Base-by-base conservation (phyloP, 371 early-diverging fungal genomes). In the Mucor sp. region DNA sequence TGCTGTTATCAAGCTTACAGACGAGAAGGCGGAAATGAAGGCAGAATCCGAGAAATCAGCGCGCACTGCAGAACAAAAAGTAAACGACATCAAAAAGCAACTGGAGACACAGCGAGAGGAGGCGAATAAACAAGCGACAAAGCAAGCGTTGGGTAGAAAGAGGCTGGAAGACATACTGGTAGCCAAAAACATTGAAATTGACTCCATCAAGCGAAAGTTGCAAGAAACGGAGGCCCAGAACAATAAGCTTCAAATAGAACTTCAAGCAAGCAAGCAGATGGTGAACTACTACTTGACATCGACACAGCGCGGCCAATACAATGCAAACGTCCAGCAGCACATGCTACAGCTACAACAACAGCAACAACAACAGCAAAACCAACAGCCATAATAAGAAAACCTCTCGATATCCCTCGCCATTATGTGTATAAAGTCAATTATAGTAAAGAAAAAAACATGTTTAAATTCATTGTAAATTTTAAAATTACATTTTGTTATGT, bases 111-210 rank as follows among this genome's bases (percentile, higher is more conserved):
- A 57, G 4, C 21, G 21, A 57, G 27, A 43, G 25, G 65, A 65
- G 2, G 44, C 47, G 6, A 48, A 44, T 37, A 48, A 48, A 7
- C 17, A 21, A 11, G 62, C 70, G 0, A 65, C 58, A 35, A 62
- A 58, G 11, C 68, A 68, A 48, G 68, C 58, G 2, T n/a, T 58
- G 32, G 68, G 68, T 5, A 47, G 68, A 57, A 43, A 37, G 27
- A 68, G 62, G 35, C 35, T 68, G 6, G 68, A 68, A 15, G 44
- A 62, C 6, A 44, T 35, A 3, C 12, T 68, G 21, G 37, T 68
- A 7, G 15, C 17, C 4, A 62, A 58, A 9, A 63, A 62, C 17
- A 19, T 23, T 17, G 62, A 68, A 23, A 21, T 60, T 27, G 21
- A 17, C 3, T 47, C 47, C 2, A 6, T 48, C 4, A 48, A 21